Evolutionary conservation across 2,329 filamentous ascomycete genomes (phyloP), one percentile per base, ranked within the genome.

Genomic region (Pleurostoma richardsiae): DNA sequence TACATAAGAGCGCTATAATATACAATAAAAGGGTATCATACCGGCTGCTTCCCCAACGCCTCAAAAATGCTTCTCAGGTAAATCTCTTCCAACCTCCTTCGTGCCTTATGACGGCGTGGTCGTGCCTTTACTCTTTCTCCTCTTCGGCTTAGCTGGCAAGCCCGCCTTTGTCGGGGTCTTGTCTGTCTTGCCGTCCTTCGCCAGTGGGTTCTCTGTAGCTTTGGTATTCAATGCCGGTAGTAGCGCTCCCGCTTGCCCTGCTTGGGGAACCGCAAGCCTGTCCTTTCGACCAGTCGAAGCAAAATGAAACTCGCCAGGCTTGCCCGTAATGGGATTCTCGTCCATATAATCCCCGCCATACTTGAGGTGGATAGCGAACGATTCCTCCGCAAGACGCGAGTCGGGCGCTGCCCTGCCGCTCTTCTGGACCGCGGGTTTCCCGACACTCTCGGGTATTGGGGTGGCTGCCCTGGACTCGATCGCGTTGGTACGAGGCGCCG

Each of bases 301-400:
- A 8, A 85, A 71, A 54, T 84, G 80, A 61, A 85, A 86, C 45
- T 82, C 79, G 43, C 82, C 82, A 1, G 82, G 82, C 30, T 76
- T 73, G 42, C 83, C 82, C 1, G 80, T 84, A 55, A 86, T 85
- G 39, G 82, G 80, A 53, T 83, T 85, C 61, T 85, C 79, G 62
- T 86, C 80, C 64, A 85, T 78, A 58, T 82, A 85, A 52, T 85
- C 81, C 42, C 79, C 76, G 36, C 80, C 82, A 54, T 77, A 79
- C 51, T 72, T 73, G 62, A 80, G 69, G 53, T 82, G 78, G 39
- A 80, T 70, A 54, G 70, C 64, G 51, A 82, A 75, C 0, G 81
- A 77, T 54, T 83, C 78, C 53, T 83, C 79, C 3, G 80, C 71
- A 3, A 78, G 61, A 10, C 72, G 68, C 4, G 61, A 52, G 49